phyloP scores from a whole-genome alignment of 306 rosid species.

The cucumber (Cucumis sativus) region DNA sequence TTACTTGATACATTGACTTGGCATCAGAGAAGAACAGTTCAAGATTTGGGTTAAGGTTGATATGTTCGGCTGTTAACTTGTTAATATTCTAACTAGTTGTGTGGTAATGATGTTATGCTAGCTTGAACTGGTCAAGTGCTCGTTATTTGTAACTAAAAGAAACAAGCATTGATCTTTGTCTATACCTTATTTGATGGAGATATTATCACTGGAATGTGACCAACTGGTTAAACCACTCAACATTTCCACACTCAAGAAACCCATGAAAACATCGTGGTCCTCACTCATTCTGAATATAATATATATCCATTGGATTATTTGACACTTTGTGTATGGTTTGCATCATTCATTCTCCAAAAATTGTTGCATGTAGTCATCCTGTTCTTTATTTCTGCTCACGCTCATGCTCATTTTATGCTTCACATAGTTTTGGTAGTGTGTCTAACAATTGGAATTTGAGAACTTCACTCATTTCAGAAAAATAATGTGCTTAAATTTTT shows the following conservation, averaged over 20 bases:
- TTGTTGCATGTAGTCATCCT: neutral
- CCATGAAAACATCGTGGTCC: neutral
- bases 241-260: neutral
- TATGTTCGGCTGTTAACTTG: neutral
- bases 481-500: slow-evolving; percentile 10
- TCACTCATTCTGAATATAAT: neutral
- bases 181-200: neutral
- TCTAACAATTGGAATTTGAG: neutral
- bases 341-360: neutral
- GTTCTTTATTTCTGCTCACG: neutral
- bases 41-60: neutral
- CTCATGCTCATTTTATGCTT: neutral
- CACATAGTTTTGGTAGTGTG: neutral
- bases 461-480: neutral
- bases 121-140: neutral
- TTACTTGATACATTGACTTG: neutral
- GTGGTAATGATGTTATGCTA: neutral
- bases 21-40: neutral
- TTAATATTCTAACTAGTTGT: neutral
- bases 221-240: neutral
- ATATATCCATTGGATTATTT: neutral
- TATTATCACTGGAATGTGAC: neutral
- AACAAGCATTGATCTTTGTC: neutral
- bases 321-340: neutral
- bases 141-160: neutral